These are phyloP conservation scores for Pleodorina starrii DNA, from an alignment of 139 green algal species.

Conservation along the genomic window DNA sequence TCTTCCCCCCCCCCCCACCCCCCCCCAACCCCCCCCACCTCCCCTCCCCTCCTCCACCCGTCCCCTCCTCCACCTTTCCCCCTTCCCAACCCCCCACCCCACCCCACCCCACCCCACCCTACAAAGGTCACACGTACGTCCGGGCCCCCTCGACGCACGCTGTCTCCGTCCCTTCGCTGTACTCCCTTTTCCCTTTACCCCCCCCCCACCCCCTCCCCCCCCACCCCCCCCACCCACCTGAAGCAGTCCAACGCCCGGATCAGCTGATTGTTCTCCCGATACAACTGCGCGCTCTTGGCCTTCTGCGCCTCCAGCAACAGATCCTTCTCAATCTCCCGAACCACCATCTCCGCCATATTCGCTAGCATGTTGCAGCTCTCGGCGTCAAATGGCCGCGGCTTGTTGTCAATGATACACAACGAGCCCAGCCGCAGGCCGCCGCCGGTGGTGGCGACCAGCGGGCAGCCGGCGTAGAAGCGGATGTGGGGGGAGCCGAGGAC, in stretches of 20 bases:
- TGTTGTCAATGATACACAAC: constrained; percentile 85
- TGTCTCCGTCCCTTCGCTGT: no score
- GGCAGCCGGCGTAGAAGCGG: constrained; percentile 92
- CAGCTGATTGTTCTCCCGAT: constrained; percentile 66
- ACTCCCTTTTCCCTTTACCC: neutral
- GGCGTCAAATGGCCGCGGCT: constrained; percentile 78
- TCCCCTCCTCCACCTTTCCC: no score
- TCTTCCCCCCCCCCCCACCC: no score
- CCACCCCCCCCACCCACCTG: constrained; percentile 54
- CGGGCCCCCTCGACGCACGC: no score
- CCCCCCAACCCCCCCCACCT: no score
- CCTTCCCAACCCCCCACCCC: no score
- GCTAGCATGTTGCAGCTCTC: constrained; percentile 83
- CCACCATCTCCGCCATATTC: constrained; percentile 79
- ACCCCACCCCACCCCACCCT: no score
- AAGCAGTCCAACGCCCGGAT: constrained; percentile 79
- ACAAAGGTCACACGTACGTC: no score
- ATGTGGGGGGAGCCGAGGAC: constrained; percentile 80
- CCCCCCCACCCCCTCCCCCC: neutral
- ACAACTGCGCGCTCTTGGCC: constrained; percentile 47
- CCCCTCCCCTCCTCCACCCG: no score
- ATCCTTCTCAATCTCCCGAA: constrained; percentile 91
- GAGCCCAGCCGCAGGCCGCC: constrained; percentile 78
- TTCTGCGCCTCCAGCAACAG: constrained; percentile 69
- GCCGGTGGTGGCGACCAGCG: constrained; percentile 79